Conservation (phyloP, 371 early-diverging fungal species). For the Haplosporangium sp. region DNA sequence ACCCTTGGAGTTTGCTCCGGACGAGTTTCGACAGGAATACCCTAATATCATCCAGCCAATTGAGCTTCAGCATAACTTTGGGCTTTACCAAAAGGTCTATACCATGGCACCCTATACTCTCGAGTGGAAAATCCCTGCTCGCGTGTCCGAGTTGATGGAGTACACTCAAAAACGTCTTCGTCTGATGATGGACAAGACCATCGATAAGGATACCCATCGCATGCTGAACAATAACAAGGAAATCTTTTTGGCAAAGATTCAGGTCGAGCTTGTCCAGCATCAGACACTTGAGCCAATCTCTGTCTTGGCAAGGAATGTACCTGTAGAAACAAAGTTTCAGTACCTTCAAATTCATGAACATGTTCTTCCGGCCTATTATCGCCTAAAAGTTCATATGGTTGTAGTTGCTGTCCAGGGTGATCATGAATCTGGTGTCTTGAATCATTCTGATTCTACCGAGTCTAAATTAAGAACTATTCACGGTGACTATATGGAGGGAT, state of each 20-base stretch:
- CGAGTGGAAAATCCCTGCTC: slow-evolving; percentile 35
- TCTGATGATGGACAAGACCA: slow-evolving; percentile 10
- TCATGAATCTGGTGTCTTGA: background rate
- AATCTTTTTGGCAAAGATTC: slow-evolving; percentile 28
- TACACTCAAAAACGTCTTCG: slow-evolving; percentile 20
- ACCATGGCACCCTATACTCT: slow-evolving; percentile 44
- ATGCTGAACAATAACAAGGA: slow-evolving; percentile 5
- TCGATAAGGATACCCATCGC: slow-evolving; percentile 1
- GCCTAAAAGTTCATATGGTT: slow-evolving; percentile 40
- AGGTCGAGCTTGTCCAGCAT: slow-evolving; percentile 40
- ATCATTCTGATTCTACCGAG: background rate
- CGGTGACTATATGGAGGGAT: slow-evolving; percentile 25
- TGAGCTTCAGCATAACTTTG: slow-evolving; percentile 44
- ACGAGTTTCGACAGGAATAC: slow-evolving; percentile 38
- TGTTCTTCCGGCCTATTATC: slow-evolving; percentile 28
- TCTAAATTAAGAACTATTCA: slow-evolving; percentile 4
- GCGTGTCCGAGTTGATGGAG: slow-evolving; percentile 30
- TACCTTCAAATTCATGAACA: slow-evolving; percentile 40
- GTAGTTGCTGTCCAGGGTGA: slow-evolving; percentile 27
- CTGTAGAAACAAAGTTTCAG: slow-evolving; percentile 36
- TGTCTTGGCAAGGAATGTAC: slow-evolving; percentile 38
- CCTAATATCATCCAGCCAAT: slow-evolving; percentile 36
- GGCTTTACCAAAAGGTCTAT: slow-evolving; percentile 38
- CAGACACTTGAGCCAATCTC: slow-evolving; percentile 30
- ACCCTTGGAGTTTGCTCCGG: slow-evolving; percentile 15